Conservation (phyloP, 495 filamentous ascomycete species). For the Symbiotaphrina buchneri region DNA sequence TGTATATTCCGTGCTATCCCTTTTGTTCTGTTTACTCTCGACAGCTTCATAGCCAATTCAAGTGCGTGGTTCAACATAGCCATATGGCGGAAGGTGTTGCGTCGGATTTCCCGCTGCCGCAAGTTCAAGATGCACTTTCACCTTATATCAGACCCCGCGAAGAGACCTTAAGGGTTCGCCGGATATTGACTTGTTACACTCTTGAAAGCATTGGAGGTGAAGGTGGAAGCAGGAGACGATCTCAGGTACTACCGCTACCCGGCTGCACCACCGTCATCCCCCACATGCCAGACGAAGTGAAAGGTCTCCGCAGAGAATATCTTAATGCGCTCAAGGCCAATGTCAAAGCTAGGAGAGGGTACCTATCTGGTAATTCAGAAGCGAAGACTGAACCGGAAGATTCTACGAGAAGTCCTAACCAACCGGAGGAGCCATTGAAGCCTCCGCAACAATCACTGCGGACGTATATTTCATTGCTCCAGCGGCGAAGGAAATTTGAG, state of each 20-base stretch:
- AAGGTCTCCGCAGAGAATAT: constrained; percentile 11
- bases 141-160: constrained; percentile 20
- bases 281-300: constrained; percentile 10
- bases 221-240: constrained; percentile 5
- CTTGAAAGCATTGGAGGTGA: constrained; percentile 8
- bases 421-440: constrained; percentile 1
- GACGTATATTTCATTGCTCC: constrained; percentile 29
- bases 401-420: background rate
- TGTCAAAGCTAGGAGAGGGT: constrained; percentile 17
- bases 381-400: constrained; percentile 6
- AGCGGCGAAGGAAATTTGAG: constrained; percentile 27
- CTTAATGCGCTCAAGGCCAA: constrained; percentile 9
- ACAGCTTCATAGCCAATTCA: too few relatives aligned
- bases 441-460: constrained; percentile 16
- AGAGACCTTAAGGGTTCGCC: constrained; percentile 18
- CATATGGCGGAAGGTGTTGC: too few relatives aligned
- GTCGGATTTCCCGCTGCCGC: constrained; percentile 3
- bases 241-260: constrained; percentile 11
- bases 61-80: too few relatives aligned
- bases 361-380: constrained; percentile 13
- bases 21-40: too few relatives aligned
- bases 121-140: constrained; percentile 11
- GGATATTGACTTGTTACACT: constrained; percentile 15
- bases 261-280: constrained; percentile 11
- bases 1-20: too few relatives aligned